phyloP scores from a whole-genome alignment of 2,329 filamentous ascomycete species.

The Cercospora canescens region DNA sequence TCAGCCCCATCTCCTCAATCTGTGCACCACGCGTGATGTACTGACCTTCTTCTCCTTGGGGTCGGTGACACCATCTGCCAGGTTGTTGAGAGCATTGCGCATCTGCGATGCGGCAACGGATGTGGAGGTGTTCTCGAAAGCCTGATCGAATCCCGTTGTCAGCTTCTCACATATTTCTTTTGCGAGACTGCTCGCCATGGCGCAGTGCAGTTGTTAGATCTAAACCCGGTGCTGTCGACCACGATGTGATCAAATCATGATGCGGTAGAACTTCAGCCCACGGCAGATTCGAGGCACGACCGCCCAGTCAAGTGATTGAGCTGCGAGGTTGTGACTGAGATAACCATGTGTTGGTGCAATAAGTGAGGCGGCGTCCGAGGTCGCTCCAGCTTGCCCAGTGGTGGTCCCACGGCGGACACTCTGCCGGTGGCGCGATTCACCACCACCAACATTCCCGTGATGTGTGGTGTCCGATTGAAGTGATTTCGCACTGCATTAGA shows the following conservation, averaged over 20 bases:
- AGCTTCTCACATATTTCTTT: slow-evolving; percentile 18
- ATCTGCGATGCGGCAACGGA: slow-evolving; percentile 98
- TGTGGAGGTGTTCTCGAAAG: slow-evolving; percentile 98
- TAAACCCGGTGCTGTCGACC: neutral
- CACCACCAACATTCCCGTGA: neutral
- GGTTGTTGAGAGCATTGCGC: slow-evolving; percentile 93
- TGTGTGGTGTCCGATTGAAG: neutral
- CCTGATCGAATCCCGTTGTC: slow-evolving; percentile 55
- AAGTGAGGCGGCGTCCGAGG: neutral
- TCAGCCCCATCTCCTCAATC: slow-evolving; percentile 5
- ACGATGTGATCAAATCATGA: neutral
- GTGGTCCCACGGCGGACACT: neutral
- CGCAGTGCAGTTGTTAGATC: neutral
- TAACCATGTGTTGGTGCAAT: neutral
- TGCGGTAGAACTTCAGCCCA: neutral
- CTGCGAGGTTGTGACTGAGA: neutral
- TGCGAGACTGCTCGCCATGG: slow-evolving; percentile 12
- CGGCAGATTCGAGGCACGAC: neutral
- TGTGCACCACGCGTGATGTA: neutral
- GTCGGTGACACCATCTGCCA: slow-evolving; percentile 87
- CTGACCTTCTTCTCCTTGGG: slow-evolving; percentile 74
- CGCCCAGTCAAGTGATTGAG: neutral
- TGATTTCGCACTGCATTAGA: neutral
- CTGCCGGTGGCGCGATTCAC: neutral
- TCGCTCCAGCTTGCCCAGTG: neutral